Evolutionary conservation across 164 flowering plant genomes (phyloP).

Genomic region (Magnolia sinica): DNA sequence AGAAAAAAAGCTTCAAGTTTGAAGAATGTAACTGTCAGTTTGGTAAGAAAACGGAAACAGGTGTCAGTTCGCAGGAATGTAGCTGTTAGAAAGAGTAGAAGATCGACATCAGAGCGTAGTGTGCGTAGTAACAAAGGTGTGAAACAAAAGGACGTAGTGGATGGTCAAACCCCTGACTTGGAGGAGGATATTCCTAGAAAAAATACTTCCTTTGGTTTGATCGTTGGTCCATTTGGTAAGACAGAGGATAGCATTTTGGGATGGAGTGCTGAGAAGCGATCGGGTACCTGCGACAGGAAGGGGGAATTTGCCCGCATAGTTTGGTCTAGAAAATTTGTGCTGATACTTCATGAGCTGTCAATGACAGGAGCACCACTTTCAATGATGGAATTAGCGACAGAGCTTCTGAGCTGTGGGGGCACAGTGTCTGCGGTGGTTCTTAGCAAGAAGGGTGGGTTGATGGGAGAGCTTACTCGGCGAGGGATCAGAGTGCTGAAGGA

Average conservation of each 20-base stretch:
- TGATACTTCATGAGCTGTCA: constrained; percentile 90
- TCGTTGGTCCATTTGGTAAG: constrained; percentile 87
- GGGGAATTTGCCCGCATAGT: constrained; percentile 78
- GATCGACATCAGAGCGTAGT: constrained; percentile 27
- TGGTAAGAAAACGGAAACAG: constrained; percentile 34
- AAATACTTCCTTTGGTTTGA: constrained; percentile 70
- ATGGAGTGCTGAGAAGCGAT: constrained; percentile 88
- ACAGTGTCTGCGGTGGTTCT: constrained; percentile 88
- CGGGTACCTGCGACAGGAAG: constrained; percentile 91
- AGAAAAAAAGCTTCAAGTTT: constrained; percentile 14
- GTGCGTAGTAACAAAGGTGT: constrained; percentile 31
- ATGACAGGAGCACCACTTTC: constrained; percentile 97
- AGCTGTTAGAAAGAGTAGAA: constrained; percentile 41
- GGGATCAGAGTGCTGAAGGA: constrained; percentile 88
- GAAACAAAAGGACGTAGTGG: constrained; percentile 33
- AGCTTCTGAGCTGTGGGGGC: constrained; percentile 97
- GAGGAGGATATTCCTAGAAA: constrained; percentile 62
- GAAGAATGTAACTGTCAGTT: constrained; percentile 26
- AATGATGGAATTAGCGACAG: constrained; percentile 95
- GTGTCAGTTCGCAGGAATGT: constrained; percentile 26
- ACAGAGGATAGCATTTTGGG: constrained; percentile 73
- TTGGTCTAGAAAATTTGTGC: constrained; percentile 89
- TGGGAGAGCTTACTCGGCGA: constrained; percentile 81
- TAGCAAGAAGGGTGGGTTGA: constrained; percentile 84
- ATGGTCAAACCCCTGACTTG: constrained; percentile 23